Evolutionary conservation across 257 asterid genomes (phyloP).

Genomic region (Solanum virginianum): DNA sequence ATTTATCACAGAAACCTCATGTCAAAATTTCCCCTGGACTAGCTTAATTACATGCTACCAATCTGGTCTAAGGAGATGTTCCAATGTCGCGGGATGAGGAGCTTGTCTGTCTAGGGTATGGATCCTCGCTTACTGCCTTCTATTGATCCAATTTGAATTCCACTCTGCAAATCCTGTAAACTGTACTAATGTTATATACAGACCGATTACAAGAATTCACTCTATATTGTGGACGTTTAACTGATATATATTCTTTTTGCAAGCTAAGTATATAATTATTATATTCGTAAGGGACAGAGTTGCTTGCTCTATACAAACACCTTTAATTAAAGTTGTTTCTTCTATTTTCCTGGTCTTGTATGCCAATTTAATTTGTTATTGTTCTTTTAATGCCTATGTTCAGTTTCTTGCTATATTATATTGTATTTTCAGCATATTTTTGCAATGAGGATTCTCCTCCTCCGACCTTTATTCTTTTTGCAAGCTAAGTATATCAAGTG

Average conservation of each 20-base stretch:
- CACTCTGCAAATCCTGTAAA: not conserved
- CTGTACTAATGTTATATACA: not conserved
- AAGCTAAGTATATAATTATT: too few relatives aligned
- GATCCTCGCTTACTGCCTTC: slow-evolving; percentile 40
- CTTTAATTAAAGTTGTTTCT: not conserved
- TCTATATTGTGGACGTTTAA: slow-evolving; percentile 44
- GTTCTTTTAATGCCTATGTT: too few relatives aligned
- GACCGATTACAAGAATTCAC: slow-evolving; percentile 32
- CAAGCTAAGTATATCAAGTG: too few relatives aligned
- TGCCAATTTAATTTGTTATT: not conserved
- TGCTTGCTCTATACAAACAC: not conserved
- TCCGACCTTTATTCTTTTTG: too few relatives aligned
- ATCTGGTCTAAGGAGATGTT: too few relatives aligned
- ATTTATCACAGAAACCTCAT: too few relatives aligned
- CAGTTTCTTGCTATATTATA: too few relatives aligned
- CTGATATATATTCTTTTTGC: slow-evolving; percentile 11
- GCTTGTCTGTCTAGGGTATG: slow-evolving; percentile 53
- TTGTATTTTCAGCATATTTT: too few relatives aligned
- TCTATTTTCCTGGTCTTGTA: not conserved
- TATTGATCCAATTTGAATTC: slow-evolving; percentile 42
- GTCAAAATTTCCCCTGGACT: too few relatives aligned
- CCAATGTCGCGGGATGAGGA: not conserved
- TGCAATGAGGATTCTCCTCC: too few relatives aligned
- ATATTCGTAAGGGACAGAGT: not conserved
- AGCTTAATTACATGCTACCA: too few relatives aligned